These are phyloP conservation scores for Populus tomentosa DNA, from an alignment of 441 rosid genomes.

Conservation along the genomic window DNA sequence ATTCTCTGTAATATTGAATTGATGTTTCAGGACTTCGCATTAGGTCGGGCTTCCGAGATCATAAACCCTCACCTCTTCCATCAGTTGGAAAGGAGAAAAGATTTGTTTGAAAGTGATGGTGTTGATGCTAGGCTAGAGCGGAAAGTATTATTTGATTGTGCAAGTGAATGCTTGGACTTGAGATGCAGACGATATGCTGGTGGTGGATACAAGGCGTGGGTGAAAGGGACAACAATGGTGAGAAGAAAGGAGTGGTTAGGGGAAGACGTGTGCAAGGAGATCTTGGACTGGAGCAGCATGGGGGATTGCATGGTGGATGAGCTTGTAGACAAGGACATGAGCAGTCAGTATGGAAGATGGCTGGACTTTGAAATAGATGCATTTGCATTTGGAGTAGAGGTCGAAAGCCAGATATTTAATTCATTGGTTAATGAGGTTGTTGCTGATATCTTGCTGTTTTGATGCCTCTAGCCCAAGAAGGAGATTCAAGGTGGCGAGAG, in stretches of 20 bases:
- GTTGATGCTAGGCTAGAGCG: slow-evolving; percentile 38
- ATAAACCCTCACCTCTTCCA: slow-evolving; percentile 62
- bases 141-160: slow-evolving; percentile 63
- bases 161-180: slow-evolving; percentile 58
- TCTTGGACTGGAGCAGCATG: slow-evolving; percentile 56
- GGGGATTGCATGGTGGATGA: slow-evolving; percentile 87
- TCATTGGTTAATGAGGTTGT: slow-evolving; percentile 64
- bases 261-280: slow-evolving; percentile 71
- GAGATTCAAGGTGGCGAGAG: background rate
- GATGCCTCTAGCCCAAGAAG: slow-evolving; percentile 3
- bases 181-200: slow-evolving; percentile 47
- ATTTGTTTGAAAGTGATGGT: slow-evolving; percentile 20
- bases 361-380: slow-evolving; percentile 63
- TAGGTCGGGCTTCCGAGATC: slow-evolving; percentile 40
- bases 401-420: slow-evolving; percentile 50
- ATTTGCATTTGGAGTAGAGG: slow-evolving; percentile 51
- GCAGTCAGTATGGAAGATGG: slow-evolving; percentile 80
- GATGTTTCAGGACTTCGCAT: slow-evolving; percentile 60
- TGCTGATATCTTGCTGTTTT: slow-evolving; percentile 38
- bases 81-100: slow-evolving; percentile 48
- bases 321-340: slow-evolving; percentile 91
- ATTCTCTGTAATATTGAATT: slow-evolving; percentile 53
- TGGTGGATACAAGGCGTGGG: slow-evolving; percentile 58
- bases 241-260: slow-evolving; percentile 56
- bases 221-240: slow-evolving; percentile 41